A percentile compares a stretch with the other conserved stretches of the same genome.
These are phyloP conservation scores for Kokia cookei DNA, from an alignment of 441 rosid species.

Conservation along the genomic window DNA sequence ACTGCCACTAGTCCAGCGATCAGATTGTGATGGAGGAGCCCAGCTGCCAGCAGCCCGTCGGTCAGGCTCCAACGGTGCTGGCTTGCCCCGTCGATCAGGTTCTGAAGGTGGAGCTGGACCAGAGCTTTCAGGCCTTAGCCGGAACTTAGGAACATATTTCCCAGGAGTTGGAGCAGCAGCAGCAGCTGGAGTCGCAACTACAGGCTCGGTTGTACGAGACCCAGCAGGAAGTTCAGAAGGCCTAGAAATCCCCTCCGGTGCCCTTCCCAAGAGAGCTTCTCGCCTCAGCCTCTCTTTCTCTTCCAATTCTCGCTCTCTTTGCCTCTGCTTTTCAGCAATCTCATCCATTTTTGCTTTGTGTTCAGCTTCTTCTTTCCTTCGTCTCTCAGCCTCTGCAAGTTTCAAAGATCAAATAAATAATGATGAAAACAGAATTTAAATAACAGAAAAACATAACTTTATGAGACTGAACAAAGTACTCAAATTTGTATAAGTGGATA, in stretches of 20 bases:
- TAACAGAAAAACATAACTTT: background rate
- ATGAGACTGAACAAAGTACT: background rate
- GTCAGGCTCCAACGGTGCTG: slow-evolving; percentile 22
- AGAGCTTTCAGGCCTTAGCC: slow-evolving; percentile 31
- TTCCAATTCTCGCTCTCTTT: slow-evolving; percentile 73
- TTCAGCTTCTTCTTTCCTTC: slow-evolving; percentile 77
- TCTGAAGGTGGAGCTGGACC: slow-evolving; percentile 29
- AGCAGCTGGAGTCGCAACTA: background rate
- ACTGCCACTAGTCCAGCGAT: slow-evolving; percentile 35
- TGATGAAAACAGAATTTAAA: background rate
- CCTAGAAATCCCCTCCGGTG: slow-evolving; percentile 39
- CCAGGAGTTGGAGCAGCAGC: slow-evolving; percentile 32
- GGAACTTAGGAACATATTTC: slow-evolving; percentile 68
- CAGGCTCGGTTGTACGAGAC: slow-evolving; percentile 30
- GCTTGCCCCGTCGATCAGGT: slow-evolving; percentile 35
- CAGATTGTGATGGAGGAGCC: slow-evolving; percentile 27
- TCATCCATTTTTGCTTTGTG: slow-evolving; percentile 80
- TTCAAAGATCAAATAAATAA: background rate
- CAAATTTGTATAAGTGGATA: background rate
- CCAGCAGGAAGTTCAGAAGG: slow-evolving; percentile 39
- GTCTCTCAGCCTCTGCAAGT: slow-evolving; percentile 78
- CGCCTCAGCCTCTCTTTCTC: slow-evolving; percentile 67
- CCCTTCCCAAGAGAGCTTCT: slow-evolving; percentile 52
- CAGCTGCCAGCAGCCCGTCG: slow-evolving; percentile 35
- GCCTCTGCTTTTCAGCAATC: slow-evolving; percentile 87